Conservation (phyloP, 768 basidiomycete genomes). For the Infundibulicybe gibba region DNA sequence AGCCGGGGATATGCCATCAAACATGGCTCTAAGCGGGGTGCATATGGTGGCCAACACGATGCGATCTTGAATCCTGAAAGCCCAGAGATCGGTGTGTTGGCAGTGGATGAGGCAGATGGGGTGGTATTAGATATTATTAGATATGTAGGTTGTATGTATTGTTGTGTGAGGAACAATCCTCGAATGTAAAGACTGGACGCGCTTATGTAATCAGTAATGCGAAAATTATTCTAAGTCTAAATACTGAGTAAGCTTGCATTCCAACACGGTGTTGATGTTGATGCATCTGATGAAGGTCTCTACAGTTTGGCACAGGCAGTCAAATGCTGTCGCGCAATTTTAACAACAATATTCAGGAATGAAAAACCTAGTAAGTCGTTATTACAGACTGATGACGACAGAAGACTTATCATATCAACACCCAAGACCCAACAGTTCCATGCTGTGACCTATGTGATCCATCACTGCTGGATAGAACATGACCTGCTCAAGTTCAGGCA, state of each 20-base stretch:
- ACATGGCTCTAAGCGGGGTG: background rate
- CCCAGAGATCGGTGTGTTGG: no score
- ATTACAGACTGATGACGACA: no score
- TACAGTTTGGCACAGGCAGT: conserved; percentile 3
- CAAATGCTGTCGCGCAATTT: background rate
- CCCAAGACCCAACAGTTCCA: background rate
- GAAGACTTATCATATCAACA: background rate
- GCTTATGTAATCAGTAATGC: no score
- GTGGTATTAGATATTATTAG: no score
- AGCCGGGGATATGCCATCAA: background rate
- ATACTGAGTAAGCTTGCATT: no score
- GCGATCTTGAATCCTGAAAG: background rate
- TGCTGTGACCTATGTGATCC: conserved; percentile 12
- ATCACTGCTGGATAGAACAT: conserved; percentile 9
- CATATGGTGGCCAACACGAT: background rate
- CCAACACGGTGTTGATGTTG: background rate
- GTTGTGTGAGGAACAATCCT: no score
- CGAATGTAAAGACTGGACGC: no score
- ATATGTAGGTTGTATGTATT: no score
- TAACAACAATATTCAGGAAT: background rate
- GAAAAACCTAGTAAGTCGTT: background rate
- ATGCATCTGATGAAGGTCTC: conserved; percentile 4
- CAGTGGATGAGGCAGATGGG: no score
- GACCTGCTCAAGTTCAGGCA: no score
- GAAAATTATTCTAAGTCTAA: no score